Percentiles rank a stretch among this genome's conserved stretches.
phyloP scores from a whole-genome alignment of 1,284 basidiomycete genomes.

The Meira miltonrushii region DNA sequence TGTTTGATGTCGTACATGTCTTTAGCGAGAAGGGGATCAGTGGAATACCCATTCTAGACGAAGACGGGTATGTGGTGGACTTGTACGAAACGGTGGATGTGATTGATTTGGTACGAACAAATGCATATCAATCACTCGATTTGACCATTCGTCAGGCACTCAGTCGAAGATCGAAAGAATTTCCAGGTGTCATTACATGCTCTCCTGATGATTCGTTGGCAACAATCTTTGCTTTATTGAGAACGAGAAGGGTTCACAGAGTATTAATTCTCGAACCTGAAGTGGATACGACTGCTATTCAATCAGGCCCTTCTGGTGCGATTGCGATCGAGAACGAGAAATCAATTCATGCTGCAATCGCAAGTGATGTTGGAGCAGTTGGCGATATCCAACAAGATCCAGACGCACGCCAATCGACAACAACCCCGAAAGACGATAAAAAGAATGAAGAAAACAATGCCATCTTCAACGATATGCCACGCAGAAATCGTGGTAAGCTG shows the following conservation, averaged over 20 bases:
- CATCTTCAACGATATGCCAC: slow-evolving; percentile 12
- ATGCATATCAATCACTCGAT: slow-evolving; percentile 88
- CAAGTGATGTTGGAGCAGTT: background rate
- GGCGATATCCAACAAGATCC: background rate
- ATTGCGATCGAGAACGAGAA: background rate
- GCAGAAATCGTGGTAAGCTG: slow-evolving; percentile 22
- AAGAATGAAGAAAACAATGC: slow-evolving; percentile 30
- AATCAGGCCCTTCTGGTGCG: background rate
- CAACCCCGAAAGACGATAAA: slow-evolving; percentile 12
- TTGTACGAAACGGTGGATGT: slow-evolving; percentile 99
- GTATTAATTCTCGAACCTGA: slow-evolving; percentile 55
- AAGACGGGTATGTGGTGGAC: slow-evolving; percentile 88
- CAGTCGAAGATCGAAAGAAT: slow-evolving; percentile 78
- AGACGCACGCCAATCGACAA: slow-evolving; percentile 3
- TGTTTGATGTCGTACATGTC: slow-evolving; percentile 98
- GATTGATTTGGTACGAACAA: slow-evolving; percentile 74
- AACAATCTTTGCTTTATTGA: slow-evolving; percentile 83
- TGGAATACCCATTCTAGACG: slow-evolving; percentile 91
- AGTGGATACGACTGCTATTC: background rate
- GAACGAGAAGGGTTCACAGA: slow-evolving; percentile 86
- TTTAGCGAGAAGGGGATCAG: slow-evolving; percentile 93
- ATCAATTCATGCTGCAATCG: background rate
- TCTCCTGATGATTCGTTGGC: slow-evolving; percentile 89
- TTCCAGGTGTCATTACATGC: slow-evolving; percentile 92
- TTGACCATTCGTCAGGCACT: slow-evolving; percentile 91